Conservation (phyloP, 345 rosid species). For the Pugionium dolabratum region DNA sequence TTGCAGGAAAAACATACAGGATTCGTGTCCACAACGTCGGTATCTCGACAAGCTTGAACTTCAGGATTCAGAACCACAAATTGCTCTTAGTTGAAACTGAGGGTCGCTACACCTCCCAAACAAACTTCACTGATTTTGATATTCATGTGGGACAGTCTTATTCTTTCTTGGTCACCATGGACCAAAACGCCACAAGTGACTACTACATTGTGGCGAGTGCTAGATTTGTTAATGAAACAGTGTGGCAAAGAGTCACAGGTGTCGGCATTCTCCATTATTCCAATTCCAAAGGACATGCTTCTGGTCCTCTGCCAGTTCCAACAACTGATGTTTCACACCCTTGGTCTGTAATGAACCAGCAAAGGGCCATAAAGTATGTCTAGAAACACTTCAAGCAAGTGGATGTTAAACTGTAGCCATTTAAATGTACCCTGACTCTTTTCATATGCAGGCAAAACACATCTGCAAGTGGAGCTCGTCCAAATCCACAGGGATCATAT, state of each 20-base stretch:
- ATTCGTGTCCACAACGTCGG: constrained; percentile 90
- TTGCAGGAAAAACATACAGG: constrained; percentile 88
- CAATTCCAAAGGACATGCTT: constrained; percentile 79
- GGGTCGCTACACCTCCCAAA: constrained; percentile 70
- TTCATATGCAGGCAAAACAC: constrained; percentile 65
- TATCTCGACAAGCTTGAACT: constrained; percentile 83
- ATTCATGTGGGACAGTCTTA: constrained; percentile 93
- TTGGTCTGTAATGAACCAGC: constrained; percentile 89
- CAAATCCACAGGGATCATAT: constrained; percentile 94
- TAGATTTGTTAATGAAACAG: constrained; percentile 81
- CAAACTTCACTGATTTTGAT: constrained; percentile 75
- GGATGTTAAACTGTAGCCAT: not conserved
- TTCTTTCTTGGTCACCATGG: constrained; percentile 90
- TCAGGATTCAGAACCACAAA: constrained; percentile 93
- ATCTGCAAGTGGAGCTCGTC: constrained; percentile 92
- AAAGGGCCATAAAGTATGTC: constrained; percentile 73
- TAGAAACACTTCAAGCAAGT: constrained; percentile 10
- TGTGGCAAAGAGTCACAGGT: constrained; percentile 95
- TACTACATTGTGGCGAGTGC: constrained; percentile 98
- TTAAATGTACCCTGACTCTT: constrained; percentile 2
- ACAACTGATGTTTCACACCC: constrained; percentile 69
- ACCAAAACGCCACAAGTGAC: constrained; percentile 84
- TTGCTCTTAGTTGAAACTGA: constrained; percentile 83
- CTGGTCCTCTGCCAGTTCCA: constrained; percentile 82
- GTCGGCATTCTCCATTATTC: constrained; percentile 90